Base-by-base conservation (phyloP, 2,329 filamentous ascomycete species). In the Calonectria leucothoes region DNA sequence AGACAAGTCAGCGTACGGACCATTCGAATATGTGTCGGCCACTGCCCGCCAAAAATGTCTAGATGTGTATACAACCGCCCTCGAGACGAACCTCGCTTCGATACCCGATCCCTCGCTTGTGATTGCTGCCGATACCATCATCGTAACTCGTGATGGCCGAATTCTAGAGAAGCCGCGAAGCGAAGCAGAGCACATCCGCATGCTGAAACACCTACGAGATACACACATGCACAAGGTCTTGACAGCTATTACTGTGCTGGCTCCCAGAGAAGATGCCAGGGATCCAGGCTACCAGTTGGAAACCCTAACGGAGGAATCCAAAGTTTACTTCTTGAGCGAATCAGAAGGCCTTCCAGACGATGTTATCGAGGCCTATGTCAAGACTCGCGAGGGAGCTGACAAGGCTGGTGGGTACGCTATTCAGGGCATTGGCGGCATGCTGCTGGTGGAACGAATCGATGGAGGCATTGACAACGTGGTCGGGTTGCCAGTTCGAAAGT, bases 391-490 rank as follows among this genome's bases (percentile, higher is more conserved):
- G 87, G 97, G 97, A 2, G 95, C 92, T 14, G 97, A 98, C 84
- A 99, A 98, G 88, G 97, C 97, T 0, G 97, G 97, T 2, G 97
- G 97, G 0, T 99, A 99, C 84, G 97, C 95, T 1, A 91, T 99
- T 67, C 97, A 99, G 85, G 97, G 96, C 0, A 88, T 96, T 14
- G 97, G 94, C 1, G 93, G 94, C 11, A 92, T 98, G 82, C 88
- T 99, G 73, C 85, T 99, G 71, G 92, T 99, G 15, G 95, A 98
- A 83, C 93, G 90, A 84, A 94, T 99, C 76, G 94, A 98, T 76
- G 97, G 97, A 14, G 92, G 92, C 69, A 94, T 95, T 80, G 97
- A 99, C 87, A 98, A 98, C 84, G 97, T 98, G 1, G 93, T 99
- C 33, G 97, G 97, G 0, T 83, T 99, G 83, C 97, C 97, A 10